phyloP scores from a whole-genome alignment of 495 filamentous ascomycete genomes.

The Tuber calosporum region DNA sequence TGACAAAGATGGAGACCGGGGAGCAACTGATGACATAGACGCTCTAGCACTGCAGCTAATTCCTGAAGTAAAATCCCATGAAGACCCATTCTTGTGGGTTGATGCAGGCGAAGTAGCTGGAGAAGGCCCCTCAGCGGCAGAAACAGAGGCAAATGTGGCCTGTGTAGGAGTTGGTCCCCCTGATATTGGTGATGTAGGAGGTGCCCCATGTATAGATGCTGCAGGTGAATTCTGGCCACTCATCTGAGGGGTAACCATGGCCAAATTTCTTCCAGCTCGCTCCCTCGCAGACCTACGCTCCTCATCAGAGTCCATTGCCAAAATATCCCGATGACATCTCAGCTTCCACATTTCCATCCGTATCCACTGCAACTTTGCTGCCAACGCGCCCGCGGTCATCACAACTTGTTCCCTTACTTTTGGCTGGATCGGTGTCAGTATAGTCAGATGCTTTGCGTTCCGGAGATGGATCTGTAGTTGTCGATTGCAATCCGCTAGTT shows the following conservation, averaged over 20 bases:
- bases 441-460: conserved; percentile 85
- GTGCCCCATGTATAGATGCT: conserved; percentile 38
- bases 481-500: conserved; percentile 61
- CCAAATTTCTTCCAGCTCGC: conserved; percentile 42
- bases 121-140: conserved; percentile 36
- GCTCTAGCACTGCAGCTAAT: conserved; percentile 34
- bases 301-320: conserved; percentile 75
- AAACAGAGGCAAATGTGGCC: conserved; percentile 29
- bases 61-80: conserved; percentile 49
- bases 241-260: conserved; percentile 38
- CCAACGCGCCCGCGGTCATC: conserved; percentile 72
- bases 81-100: conserved; percentile 47
- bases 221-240: conserved; percentile 38
- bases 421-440: conserved; percentile 79
- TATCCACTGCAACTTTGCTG: conserved; percentile 86
- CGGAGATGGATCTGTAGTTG: conserved; percentile 74
- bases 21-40: conserved; percentile 40
- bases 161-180: conserved; percentile 36
- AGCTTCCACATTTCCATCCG: conserved; percentile 89
- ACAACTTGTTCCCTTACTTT: conserved; percentile 81
- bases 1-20: conserved; percentile 32
- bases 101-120: conserved; percentile 37
- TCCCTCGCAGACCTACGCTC: conserved; percentile 49
- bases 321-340: conserved; percentile 82
- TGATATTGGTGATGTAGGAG: conserved; percentile 24